These are phyloP conservation scores for Ulota crispa DNA, from an alignment of 225 moss, liverwort and hornwort genomes.

Conservation along the genomic window DNA sequence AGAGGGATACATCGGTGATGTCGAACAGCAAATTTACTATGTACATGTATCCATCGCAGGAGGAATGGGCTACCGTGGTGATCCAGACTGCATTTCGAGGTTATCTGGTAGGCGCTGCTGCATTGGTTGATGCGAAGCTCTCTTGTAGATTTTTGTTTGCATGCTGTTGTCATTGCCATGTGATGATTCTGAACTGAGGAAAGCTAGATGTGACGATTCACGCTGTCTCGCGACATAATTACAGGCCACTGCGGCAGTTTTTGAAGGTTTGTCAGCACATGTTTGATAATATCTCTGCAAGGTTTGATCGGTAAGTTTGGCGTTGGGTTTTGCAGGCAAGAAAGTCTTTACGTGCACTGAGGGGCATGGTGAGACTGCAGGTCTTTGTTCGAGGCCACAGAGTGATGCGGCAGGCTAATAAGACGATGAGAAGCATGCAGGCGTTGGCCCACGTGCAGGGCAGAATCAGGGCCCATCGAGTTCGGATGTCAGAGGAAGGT, in stretches of 20 bases:
- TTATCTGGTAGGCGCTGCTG: constrained; percentile 65
- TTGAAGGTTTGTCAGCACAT: neutral
- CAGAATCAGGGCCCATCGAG: constrained; percentile 49
- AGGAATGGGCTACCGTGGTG: constrained; percentile 93
- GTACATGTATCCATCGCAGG: constrained; percentile 66
- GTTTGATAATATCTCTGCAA: neutral
- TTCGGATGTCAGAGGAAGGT: constrained; percentile 66
- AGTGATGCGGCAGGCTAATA: constrained; percentile 49
- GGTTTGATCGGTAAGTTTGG: neutral
- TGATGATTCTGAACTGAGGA: neutral
- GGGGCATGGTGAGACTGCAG: constrained; percentile 57
- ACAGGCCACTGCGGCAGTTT: neutral
- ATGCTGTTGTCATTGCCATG: neutral
- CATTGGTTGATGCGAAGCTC: neutral
- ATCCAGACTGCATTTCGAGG: constrained; percentile 98
- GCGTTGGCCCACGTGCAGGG: constrained; percentile 55
- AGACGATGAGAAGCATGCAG: constrained; percentile 56
- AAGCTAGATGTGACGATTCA: neutral
- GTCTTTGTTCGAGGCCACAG: constrained; percentile 56
- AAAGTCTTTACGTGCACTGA: constrained; percentile 43
- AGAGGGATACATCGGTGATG: constrained; percentile 31
- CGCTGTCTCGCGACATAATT: neutral
- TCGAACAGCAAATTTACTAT: constrained; percentile 45
- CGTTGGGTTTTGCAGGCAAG: constrained; percentile 42
- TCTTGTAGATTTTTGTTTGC: neutral